A percentile compares a stretch with the other conserved stretches of the same genome.
These are phyloP conservation scores for Solanum raphanifolium DNA, from an alignment of 257 asterid species.

Conservation along the genomic window DNA sequence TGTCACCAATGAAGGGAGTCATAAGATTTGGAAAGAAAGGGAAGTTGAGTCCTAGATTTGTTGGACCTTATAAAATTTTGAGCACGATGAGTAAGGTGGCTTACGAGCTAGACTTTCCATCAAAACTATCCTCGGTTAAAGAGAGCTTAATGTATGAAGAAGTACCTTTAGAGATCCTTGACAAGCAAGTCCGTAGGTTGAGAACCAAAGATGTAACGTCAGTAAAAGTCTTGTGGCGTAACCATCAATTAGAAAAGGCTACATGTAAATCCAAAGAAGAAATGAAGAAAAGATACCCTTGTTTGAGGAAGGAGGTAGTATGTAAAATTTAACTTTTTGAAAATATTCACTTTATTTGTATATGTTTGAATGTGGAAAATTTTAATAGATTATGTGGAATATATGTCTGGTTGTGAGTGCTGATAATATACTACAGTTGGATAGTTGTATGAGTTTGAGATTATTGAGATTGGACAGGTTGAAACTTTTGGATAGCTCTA, in stretches of 20 bases:
- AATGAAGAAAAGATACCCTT: background rate
- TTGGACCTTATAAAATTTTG: background rate
- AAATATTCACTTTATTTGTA: background rate
- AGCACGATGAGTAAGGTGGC: background rate
- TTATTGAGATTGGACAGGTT: background rate
- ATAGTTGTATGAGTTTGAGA: background rate
- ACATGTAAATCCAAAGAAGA: background rate
- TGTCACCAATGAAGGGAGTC: background rate
- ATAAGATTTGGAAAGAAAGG: background rate
- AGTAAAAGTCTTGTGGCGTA: background rate
- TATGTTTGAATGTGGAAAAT: background rate
- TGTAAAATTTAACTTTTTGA: background rate
- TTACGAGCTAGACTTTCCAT: background rate
- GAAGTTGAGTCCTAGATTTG: background rate
- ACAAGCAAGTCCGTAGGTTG: background rate
- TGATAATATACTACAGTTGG: background rate
- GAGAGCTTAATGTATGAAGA: background rate
- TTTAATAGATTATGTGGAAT: background rate
- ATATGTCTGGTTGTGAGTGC: background rate
- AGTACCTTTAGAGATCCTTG: background rate
- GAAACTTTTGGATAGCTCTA: background rate
- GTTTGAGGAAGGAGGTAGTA: background rate
- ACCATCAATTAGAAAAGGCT: background rate
- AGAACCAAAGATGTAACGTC: background rate
- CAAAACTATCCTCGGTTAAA: background rate